Percentiles rank a stretch among this genome's conserved stretches.
These are phyloP conservation scores for Moelleriella libera DNA, from an alignment of 2,329 filamentous ascomycete species.

Conservation along the genomic window DNA sequence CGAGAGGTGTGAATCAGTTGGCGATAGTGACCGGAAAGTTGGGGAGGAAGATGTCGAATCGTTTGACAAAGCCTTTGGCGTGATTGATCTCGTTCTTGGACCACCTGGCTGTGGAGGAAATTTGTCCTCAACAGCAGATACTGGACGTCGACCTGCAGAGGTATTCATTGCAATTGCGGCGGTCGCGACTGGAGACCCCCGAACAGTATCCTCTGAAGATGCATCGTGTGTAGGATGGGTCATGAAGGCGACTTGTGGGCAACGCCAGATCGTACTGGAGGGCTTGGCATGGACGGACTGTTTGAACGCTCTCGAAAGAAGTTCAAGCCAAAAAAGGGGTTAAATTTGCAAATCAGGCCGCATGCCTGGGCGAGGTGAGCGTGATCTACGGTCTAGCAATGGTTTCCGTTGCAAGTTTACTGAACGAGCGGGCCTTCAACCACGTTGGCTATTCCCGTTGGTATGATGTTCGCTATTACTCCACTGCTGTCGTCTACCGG, in stretches of 20 bases:
- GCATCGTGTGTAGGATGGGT: conserved; percentile 51
- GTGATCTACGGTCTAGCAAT: neutral
- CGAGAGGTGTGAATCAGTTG: conserved; percentile 39
- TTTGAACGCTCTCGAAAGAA: too few species aligned
- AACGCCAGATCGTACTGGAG: neutral
- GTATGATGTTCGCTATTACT: too few species aligned
- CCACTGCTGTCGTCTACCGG: too few species aligned
- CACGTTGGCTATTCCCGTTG: too few species aligned
- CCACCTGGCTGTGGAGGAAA: conserved; percentile 38
- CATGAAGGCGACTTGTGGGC: conserved; percentile 37
- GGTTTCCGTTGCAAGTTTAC: neutral
- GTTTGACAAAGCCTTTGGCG: conserved; percentile 47
- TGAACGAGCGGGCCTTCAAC: too few species aligned
- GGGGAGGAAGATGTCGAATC: conserved; percentile 54
- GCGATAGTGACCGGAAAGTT: conserved; percentile 54
- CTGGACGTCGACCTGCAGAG: conserved; percentile 47
- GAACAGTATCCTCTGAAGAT: conserved; percentile 51
- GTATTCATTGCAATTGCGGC: conserved; percentile 34
- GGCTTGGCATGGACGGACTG: too few species aligned
- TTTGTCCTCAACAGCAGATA: conserved; percentile 33
- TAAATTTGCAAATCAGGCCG: neutral
- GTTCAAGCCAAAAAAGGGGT: too few species aligned
- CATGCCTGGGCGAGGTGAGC: neutral
- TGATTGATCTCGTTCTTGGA: conserved; percentile 38
- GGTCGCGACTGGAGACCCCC: conserved; percentile 53